Base-by-base conservation (phyloP, 768 basidiomycete species). In the Agrocybe pediades region DNA sequence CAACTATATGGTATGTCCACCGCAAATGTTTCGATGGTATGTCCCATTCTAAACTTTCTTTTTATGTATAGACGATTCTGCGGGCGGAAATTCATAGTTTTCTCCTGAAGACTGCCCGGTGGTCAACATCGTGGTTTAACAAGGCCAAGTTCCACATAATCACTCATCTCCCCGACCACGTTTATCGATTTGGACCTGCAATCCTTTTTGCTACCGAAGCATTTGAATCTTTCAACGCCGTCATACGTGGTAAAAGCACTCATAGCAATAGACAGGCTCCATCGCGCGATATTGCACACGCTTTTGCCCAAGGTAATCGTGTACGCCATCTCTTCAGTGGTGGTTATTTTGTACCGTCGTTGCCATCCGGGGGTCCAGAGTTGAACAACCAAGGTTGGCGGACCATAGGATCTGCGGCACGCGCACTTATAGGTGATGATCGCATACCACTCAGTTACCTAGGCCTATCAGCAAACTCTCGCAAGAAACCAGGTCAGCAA, bases 111-210 rank as follows among this genome's bases (percentile, higher is more conserved):
- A 68, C 71, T 0, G 69, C 66, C 4, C 51, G 27, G 1, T 68
- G 65, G 65, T 69, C 64, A 6, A 52, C 51, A 20, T 60, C 40
- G 9, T 76, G 69, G 71, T 75, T 76, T 57, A 74, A 73, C 50
- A 78, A 79, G 54, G 68, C 73, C 1, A 79, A 78, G 51, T 76
- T 78, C 54, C 76, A 79, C 40, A 62, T 77, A 23, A 27, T 78
- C 5, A 27, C 70, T 0, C 76, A 79, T 54, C 56, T 79, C 0
- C 65, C 67, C 0, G 49, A 55, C 0, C 71, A 78, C 50, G 72
- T 79, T 36, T 48, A 63, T 0, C 59, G 67, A 0, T 78, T 78
- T 65, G 76, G 74, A 0, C 77, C 73, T 20, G 74, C 74, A 0
- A 73, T 76, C 9, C 61, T 75, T 0, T 78, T 77, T 66, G 72